Conservation (phyloP, 768 basidiomycete species). For the Hygrophorus pudorinus region DNA sequence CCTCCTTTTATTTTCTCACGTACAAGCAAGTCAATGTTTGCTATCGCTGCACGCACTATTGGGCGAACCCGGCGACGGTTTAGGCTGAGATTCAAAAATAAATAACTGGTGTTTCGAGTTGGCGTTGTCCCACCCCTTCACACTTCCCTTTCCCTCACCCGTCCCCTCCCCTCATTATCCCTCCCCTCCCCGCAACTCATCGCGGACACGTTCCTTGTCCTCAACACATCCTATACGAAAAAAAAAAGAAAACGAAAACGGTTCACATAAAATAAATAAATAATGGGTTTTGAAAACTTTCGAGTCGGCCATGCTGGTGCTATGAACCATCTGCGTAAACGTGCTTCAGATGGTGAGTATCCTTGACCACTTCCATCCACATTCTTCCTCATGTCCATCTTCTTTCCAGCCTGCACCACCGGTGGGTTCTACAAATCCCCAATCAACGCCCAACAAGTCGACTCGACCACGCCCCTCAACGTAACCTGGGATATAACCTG, state of each 20-base stretch:
- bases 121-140: not conserved
- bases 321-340: constrained; percentile 13
- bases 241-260: not conserved
- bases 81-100: too few species aligned
- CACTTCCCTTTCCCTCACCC: not conserved
- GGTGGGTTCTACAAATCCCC: constrained; percentile 59
- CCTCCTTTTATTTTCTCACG: too few species aligned
- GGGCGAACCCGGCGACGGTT: too few species aligned
- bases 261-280: constrained; percentile 13
- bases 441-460: constrained; percentile 32
- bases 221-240: not conserved
- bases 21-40: too few species aligned
- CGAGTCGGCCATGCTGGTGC: constrained; percentile 17
- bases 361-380: constrained; percentile 1
- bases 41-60: too few species aligned
- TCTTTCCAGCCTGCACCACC: constrained; percentile 32
- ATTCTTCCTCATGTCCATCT: not conserved
- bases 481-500: constrained; percentile 62
- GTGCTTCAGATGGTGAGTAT: constrained; percentile 10
- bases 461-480: constrained; percentile 37
- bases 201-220: constrained; percentile 10
- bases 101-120: not conserved
- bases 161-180: constrained; percentile 2
- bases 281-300: constrained; percentile 18
- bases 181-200: constrained; percentile 4